Evolutionary conservation across 768 basidiomycete genomes (phyloP), one percentile per base, ranked within the genome.

Genomic region (Hydnomerulius pinastri): DNA sequence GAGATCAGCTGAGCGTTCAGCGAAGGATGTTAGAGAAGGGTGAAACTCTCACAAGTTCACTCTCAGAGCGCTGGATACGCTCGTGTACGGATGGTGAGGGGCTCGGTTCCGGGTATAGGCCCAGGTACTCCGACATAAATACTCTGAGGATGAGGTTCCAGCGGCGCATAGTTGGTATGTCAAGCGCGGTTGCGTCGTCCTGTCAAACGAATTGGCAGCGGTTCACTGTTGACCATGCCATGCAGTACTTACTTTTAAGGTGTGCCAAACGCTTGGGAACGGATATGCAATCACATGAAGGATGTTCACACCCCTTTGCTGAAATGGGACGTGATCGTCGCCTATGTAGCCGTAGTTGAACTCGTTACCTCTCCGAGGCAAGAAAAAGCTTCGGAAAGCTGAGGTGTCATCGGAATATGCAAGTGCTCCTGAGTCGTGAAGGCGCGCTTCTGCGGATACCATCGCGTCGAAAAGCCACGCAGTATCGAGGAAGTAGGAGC

Each of bases 251-350:
- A 92, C 96, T 49, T 63, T 65, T 29, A 91, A 62, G 7, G 80
- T 85, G 67, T 98, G 94, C 95, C 94, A 98, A 13, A 96, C 92
- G 2, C 35, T 51, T 3, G 97, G 97, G 68, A 98, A 99, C 2
- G 90, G 93, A 40, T 82, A 81, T 2, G 95, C 71, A 47, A 98
- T 98, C 39, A 98, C 66, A 68, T 99, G 97, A 57, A 99, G 71
- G 44, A 98, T 72, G 54, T 83, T 90, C 13, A 98, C 93, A 2
- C 97, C 97, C 54, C 75, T 71, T 30, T 73, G 69, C 43, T 96
- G 61, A 73, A 99, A 98, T 20, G 97, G 97, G 35, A 92, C 68
- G 60, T 99, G 97, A 69, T 99, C 97, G 67, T 99, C 97, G 33
- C 82, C 91, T 53, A 96, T 85, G 58, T 83, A 80, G 3, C 82